phyloP scores from a whole-genome alignment of 1,139 yeast genomes.

The Yamadazyma pseudoaaseri region DNA sequence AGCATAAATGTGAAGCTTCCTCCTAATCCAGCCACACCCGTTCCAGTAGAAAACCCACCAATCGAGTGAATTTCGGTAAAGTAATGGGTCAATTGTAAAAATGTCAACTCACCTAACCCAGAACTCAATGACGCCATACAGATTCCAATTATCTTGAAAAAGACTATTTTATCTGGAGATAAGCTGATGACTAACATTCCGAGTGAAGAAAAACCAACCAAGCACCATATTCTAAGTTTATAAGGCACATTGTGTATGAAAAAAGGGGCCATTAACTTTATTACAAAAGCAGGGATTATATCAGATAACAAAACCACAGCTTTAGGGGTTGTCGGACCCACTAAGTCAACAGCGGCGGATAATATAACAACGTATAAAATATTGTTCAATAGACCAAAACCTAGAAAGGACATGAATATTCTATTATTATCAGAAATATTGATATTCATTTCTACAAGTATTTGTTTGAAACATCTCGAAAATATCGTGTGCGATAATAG shows the following conservation, averaged over 20 bases:
- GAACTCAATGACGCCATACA: conserved; percentile 78
- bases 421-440: conserved; percentile 9
- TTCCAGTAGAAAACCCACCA: conserved; percentile 90
- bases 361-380: conserved; percentile 87
- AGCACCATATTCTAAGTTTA: conserved; percentile 45
- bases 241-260: conserved; percentile 70
- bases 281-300: conserved; percentile 73
- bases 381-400: conserved; percentile 85
- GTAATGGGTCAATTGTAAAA: conserved; percentile 78
- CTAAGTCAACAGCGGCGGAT: conserved; percentile 89
- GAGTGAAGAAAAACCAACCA: conserved; percentile 59
- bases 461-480: too few relatives aligned
- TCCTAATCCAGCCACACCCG: conserved; percentile 90
- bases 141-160: conserved; percentile 62
- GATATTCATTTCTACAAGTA: conserved; percentile 7
- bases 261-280: conserved; percentile 78
- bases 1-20: conserved; percentile 60
- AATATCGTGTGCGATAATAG: too few relatives aligned
- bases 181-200: conserved; percentile 79
- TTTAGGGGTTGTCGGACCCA: conserved; percentile 81
- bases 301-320: conserved; percentile 85
- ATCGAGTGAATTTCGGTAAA: conserved; percentile 54
- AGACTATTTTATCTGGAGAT: conserved; percentile 23
- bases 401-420: conserved; percentile 62
- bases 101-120: conserved; percentile 89